A percentile compares a stretch with the other conserved stretches of the same genome.
Conservation (phyloP, 2,329 filamentous ascomycete species). For the Xylaria sp. region DNA sequence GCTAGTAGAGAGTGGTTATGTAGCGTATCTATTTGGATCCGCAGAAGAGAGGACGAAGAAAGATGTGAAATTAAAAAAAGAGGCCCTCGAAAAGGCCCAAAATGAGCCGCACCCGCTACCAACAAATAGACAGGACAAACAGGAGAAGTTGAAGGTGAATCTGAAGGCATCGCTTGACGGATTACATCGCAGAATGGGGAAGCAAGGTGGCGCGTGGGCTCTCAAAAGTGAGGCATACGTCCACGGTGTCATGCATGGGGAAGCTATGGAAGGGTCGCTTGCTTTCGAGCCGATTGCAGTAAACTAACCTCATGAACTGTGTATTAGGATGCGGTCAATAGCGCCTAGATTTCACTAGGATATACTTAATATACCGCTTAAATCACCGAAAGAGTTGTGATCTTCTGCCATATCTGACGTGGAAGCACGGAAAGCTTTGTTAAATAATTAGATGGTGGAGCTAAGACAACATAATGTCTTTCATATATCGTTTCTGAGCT, state of each 20-base stretch:
- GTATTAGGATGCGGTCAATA: too few species aligned
- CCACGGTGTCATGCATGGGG: constrained; percentile 18
- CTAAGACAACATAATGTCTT: too few species aligned
- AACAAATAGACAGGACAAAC: background rate
- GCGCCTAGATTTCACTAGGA: too few species aligned
- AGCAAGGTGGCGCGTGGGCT: constrained; percentile 9
- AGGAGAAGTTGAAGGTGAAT: background rate
- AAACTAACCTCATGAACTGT: background rate
- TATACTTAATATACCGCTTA: too few species aligned
- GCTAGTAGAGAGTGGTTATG: constrained; percentile 27
- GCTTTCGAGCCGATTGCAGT: constrained; percentile 2
- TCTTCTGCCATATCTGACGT: too few species aligned
- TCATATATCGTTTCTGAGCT: too few species aligned
- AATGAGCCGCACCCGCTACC: background rate
- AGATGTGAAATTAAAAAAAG: background rate
- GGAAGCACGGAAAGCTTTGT: too few species aligned
- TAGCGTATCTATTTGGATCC: constrained; percentile 22
- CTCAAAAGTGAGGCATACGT: constrained; percentile 21
- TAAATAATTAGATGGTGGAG: too few species aligned
- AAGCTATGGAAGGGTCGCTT: constrained; percentile 4
- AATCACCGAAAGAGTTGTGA: too few species aligned
- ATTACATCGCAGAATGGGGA: constrained; percentile 3
- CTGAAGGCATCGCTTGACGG: too few species aligned
- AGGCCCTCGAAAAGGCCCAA: background rate
- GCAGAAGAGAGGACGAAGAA: constrained; percentile 3